A percentile compares a stretch with the other conserved stretches of the same genome.
phyloP scores from a whole-genome alignment of 495 filamentous ascomycete species.

The Cercophora newfieldiana region DNA sequence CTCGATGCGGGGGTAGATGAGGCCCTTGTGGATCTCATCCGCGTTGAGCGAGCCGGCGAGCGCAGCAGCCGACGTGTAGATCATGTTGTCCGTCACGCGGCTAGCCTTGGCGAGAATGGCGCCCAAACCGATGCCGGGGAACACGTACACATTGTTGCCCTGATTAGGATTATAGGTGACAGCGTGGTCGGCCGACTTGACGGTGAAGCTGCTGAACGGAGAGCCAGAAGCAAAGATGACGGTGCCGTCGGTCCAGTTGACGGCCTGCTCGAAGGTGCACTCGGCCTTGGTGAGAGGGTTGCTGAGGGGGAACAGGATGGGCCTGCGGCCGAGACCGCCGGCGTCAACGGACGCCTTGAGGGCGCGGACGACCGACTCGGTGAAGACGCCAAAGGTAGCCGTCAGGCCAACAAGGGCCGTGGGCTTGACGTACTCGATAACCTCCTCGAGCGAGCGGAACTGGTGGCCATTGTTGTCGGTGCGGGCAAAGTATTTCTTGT shows the following conservation, averaged over 20 bases:
- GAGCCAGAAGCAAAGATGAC: slow-evolving; percentile 94
- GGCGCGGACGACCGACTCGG: slow-evolving; percentile 77
- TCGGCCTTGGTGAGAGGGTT: slow-evolving; percentile 96
- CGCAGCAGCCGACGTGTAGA: slow-evolving; percentile 84
- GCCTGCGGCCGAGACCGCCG: slow-evolving; percentile 72
- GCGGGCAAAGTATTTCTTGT: slow-evolving; percentile 97
- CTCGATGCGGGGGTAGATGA: slow-evolving; percentile 91
- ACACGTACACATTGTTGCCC: slow-evolving; percentile 90
- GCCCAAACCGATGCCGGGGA: slow-evolving; percentile 94
- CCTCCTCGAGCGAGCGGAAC: slow-evolving; percentile 83
- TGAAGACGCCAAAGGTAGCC: slow-evolving; percentile 93
- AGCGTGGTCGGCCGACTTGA: slow-evolving; percentile 60
- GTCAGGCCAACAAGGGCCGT: slow-evolving; percentile 94
- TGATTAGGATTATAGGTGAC: slow-evolving; percentile 85
- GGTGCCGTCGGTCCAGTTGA: slow-evolving; percentile 84
- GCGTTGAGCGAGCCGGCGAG: slow-evolving; percentile 75
- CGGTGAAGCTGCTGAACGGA: slow-evolving; percentile 77
- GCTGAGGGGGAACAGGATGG: slow-evolving; percentile 91
- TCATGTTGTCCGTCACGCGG: slow-evolving; percentile 91
- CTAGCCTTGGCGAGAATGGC: slow-evolving; percentile 89
- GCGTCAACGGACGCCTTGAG: slow-evolving; percentile 65
- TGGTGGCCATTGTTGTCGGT: slow-evolving; percentile 89
- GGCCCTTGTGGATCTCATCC: slow-evolving; percentile 75
- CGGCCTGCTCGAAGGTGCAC: slow-evolving; percentile 91
- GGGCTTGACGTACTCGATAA: slow-evolving; percentile 90